A percentile compares a stretch with the other conserved stretches of the same genome.
Evolutionary conservation across 148 eudicot species (phyloP).

Genomic region (Fallopia convolvulus): DNA sequence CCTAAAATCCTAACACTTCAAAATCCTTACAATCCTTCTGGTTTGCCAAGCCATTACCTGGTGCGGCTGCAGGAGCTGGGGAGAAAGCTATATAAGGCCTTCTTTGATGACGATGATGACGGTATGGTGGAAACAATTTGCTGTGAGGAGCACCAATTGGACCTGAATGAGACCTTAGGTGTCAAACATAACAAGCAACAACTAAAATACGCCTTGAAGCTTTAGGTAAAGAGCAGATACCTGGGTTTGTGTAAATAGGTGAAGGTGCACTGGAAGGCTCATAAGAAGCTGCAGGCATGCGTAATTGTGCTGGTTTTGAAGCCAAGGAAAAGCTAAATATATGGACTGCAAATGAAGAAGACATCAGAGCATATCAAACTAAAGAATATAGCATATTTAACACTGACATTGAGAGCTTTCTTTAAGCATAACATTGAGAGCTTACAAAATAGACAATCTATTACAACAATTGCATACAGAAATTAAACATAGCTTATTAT

Average conservation of each 20-base stretch:
- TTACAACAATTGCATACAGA: not conserved
- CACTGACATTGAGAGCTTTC: not conserved
- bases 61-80: conserved; percentile 44
- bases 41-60: conserved; percentile 34
- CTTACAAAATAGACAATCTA: not conserved
- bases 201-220: not conserved
- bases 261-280: conserved; percentile 27
- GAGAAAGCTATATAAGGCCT: conserved; percentile 31
- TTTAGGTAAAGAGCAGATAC: conserved; percentile 22
- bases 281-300: conserved; percentile 2
- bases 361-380: not conserved
- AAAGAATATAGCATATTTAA: not conserved
- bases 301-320: not conserved
- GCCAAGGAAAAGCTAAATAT: not conserved
- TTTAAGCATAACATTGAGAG: not conserved
- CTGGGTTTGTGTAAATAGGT: conserved; percentile 59
- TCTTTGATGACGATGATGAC: conserved; percentile 31
- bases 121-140: conserved; percentile 28
- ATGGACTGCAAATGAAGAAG: not conserved
- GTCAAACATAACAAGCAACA: not conserved
- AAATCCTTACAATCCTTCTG: not conserved
- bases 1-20: not conserved
- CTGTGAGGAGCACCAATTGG: conserved; percentile 38
- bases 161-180: conserved; percentile 30
- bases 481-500: not conserved